Evolutionary conservation across 768 basidiomycete species (phyloP).

Genomic region (Tylopilus balloui): DNA sequence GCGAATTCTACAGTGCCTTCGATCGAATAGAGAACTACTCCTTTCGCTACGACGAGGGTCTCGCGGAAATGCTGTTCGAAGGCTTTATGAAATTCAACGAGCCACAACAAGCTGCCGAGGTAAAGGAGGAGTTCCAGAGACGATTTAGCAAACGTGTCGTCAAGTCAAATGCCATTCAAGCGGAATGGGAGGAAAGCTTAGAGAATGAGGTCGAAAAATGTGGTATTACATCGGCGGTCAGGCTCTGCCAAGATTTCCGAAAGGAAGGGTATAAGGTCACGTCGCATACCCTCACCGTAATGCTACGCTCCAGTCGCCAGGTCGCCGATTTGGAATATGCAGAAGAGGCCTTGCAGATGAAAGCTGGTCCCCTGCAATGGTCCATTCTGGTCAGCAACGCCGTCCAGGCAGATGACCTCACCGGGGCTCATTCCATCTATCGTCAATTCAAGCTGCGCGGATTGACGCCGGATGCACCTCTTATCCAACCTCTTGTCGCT

Average conservation of each 20-base stretch:
- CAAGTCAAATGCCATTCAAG: slow-evolving; percentile 24
- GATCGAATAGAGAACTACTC: slow-evolving; percentile 44
- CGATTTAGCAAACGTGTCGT: slow-evolving; percentile 30
- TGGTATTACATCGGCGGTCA: slow-evolving; percentile 35
- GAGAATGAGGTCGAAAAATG: slow-evolving; percentile 30
- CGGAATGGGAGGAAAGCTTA: slow-evolving; percentile 29
- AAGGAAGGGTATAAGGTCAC: slow-evolving; percentile 32
- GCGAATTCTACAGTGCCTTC: slow-evolving; percentile 39
- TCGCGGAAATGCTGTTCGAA: slow-evolving; percentile 39
- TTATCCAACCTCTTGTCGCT: slow-evolving; percentile 54
- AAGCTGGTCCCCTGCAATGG: slow-evolving; percentile 46
- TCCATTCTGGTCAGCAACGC: slow-evolving; percentile 51
- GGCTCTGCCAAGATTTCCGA: slow-evolving; percentile 31
- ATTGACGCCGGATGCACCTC: slow-evolving; percentile 43
- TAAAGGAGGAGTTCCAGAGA: slow-evolving; percentile 37
- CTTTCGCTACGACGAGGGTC: slow-evolving; percentile 40
- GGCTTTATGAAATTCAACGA: slow-evolving; percentile 41
- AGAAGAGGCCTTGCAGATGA: slow-evolving; percentile 38
- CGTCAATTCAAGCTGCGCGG: slow-evolving; percentile 40
- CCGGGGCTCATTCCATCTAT: slow-evolving; percentile 49
- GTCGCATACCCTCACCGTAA: slow-evolving; percentile 34
- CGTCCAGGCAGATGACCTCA: slow-evolving; percentile 35
- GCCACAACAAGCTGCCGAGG: slow-evolving; percentile 33
- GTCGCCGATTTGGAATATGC: slow-evolving; percentile 41
- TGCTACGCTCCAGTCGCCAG: slow-evolving; percentile 41